Evolutionary conservation across 2,329 filamentous ascomycete species (phyloP).

Genomic region (Tympanopsis confertula): DNA sequence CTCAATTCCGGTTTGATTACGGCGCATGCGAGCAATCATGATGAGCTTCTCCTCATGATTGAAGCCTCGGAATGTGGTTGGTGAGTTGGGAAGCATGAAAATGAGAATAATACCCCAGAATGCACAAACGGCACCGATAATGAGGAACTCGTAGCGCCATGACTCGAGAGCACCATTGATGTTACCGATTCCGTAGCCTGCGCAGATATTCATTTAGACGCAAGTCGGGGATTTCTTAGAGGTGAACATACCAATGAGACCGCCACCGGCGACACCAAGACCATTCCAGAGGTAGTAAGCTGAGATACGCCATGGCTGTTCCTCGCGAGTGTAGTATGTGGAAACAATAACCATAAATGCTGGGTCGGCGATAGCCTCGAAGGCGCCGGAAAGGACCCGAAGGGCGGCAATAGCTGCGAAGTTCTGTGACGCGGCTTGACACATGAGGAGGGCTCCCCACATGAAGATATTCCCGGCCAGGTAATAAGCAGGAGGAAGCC

Average conservation of each 20-base stretch:
- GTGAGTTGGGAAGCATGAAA: constrained; percentile 33
- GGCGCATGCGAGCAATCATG: constrained; percentile 29
- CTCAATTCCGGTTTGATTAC: constrained; percentile 37
- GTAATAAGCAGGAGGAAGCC: constrained; percentile 15
- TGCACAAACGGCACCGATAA: constrained; percentile 1
- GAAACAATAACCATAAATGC: constrained; percentile 2
- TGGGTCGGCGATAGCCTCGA: constrained; percentile 22
- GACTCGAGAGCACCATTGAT: neutral
- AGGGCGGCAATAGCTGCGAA: constrained; percentile 24
- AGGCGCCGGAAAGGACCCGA: constrained; percentile 29
- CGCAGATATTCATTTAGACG: too few relatives aligned
- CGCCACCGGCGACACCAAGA: neutral
- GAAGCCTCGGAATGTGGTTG: constrained; percentile 31
- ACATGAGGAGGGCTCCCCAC: constrained; percentile 33
- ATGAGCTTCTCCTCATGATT: constrained; percentile 28
- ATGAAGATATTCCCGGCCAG: constrained; percentile 37
- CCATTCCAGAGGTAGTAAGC: neutral
- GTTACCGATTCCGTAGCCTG: neutral
- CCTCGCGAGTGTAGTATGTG: neutral
- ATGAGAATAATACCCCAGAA: constrained; percentile 5
- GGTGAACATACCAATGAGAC: neutral
- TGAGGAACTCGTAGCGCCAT: neutral
- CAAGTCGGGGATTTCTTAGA: too few relatives aligned
- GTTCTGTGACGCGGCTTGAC: constrained; percentile 30
- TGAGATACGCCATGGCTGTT: neutral